Conservation (phyloP, 345 rosid genomes). For the Brassica napus region DNA sequence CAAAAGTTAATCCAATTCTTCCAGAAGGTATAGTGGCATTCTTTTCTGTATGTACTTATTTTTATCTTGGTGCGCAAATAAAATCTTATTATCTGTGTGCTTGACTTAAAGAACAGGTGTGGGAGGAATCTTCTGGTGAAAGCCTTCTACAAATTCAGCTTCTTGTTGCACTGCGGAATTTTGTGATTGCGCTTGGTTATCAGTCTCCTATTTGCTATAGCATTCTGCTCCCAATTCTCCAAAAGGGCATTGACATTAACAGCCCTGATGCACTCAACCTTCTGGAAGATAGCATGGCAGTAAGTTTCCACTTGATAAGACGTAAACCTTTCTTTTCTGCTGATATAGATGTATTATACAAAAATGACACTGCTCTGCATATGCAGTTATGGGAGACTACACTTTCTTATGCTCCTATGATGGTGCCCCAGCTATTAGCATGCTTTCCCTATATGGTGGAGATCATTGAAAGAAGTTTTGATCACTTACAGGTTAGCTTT, state of each 20-base stretch:
- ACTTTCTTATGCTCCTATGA: constrained; percentile 81
- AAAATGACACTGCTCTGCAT: constrained; percentile 21
- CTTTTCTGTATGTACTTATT: constrained; percentile 9
- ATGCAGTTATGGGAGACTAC: constrained; percentile 97
- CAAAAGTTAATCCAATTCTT: constrained; percentile 81
- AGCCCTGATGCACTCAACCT: constrained; percentile 91
- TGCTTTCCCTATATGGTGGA: constrained; percentile 78
- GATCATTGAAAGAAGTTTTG: constrained; percentile 86
- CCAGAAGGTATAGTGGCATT: constrained; percentile 59
- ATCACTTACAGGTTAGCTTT: constrained; percentile 80
- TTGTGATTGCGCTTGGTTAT: constrained; percentile 86
- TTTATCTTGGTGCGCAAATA: constrained; percentile 9
- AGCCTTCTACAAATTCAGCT: constrained; percentile 97
- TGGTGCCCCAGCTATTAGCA: constrained; percentile 82
- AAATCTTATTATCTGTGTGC: constrained; percentile 19
- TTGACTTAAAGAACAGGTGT: constrained; percentile 55
- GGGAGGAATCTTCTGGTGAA: constrained; percentile 98
- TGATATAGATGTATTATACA: constrained; percentile 25
- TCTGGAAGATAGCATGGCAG: constrained; percentile 94
- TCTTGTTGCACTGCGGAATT: constrained; percentile 87
- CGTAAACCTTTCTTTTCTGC: constrained; percentile 23
- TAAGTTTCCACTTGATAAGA: constrained; percentile 37
- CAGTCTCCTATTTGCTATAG: constrained; percentile 81
- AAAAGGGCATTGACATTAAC: constrained; percentile 79
- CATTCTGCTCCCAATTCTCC: constrained; percentile 84